Conservation (phyloP, 2,329 filamentous ascomycete species). For the Cladosporium sp. region DNA sequence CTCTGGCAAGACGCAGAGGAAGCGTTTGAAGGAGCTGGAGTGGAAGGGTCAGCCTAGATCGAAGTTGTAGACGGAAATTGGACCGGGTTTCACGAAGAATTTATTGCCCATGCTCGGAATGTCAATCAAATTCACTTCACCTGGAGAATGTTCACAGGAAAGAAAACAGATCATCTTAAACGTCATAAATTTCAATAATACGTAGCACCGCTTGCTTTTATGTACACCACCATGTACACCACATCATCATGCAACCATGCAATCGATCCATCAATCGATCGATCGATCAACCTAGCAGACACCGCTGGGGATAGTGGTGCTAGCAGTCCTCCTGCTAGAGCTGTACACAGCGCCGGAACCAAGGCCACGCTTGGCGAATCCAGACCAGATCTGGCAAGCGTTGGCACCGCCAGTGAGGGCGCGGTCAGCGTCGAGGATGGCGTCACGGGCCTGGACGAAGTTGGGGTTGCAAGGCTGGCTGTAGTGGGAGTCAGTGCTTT, state of each 20-base stretch:
- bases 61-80: conserved; percentile 24
- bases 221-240: not conserved
- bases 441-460: conserved; percentile 55
- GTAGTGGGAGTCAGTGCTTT: not conserved
- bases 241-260: not conserved
- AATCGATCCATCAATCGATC: not conserved
- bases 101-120: not conserved
- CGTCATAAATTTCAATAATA: conserved; percentile 1
- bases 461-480: conserved; percentile 57
- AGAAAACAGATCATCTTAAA: not conserved
- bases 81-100: not conserved
- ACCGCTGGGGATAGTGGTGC: conserved; percentile 15
- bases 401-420: conserved; percentile 55
- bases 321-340: conserved; percentile 13
- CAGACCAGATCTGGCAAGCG: conserved; percentile 55
- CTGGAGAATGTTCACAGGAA: not conserved
- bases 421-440: conserved; percentile 57
- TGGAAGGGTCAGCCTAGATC: conserved; percentile 30
- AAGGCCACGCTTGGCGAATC: conserved; percentile 59
- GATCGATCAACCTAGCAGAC: conserved; percentile 6
- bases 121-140: not conserved
- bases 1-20: conserved; percentile 36
- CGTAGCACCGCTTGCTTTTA: not conserved
- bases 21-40: conserved; percentile 41
- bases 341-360: conserved; percentile 34